A percentile compares a stretch with the other conserved stretches of the same genome.
phyloP scores from a whole-genome alignment of 1,139 yeast genomes.

The Wickerhamomyces sp. region DNA sequence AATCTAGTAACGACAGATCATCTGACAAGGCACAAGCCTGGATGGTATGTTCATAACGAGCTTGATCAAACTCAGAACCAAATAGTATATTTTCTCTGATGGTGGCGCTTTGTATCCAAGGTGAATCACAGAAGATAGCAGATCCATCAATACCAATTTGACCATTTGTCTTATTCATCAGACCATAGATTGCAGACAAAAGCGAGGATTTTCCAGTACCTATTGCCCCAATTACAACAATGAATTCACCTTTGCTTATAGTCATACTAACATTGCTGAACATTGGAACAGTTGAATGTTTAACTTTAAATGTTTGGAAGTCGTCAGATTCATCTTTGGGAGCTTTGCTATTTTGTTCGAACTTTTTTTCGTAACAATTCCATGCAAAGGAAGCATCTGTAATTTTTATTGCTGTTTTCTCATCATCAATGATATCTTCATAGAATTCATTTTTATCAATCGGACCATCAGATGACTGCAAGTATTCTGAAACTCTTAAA shows the following conservation, averaged over 20 bases:
- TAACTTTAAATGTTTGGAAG: too few species aligned
- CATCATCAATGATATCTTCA: constrained; percentile 23
- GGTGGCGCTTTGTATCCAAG: constrained; percentile 82
- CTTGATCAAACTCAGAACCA: constrained; percentile 53
- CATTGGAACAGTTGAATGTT: constrained; percentile 35
- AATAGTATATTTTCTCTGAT: constrained; percentile 68
- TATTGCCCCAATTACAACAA: constrained; percentile 39
- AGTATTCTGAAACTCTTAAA: constrained; percentile 48
- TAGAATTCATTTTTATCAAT: constrained; percentile 12
- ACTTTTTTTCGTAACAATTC: constrained; percentile 35
- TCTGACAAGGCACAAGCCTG: not conserved
- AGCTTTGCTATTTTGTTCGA: not conserved
- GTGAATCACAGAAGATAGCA: constrained; percentile 36
- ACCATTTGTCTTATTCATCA: constrained; percentile 41
- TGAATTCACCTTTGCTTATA: constrained; percentile 35
- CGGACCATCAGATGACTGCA: constrained; percentile 34
- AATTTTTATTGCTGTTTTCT: constrained; percentile 38
- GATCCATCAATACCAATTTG: constrained; percentile 29
- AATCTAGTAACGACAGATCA: not conserved
- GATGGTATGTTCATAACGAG: constrained; percentile 36
- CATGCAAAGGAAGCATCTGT: constrained; percentile 57
- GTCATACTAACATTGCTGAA: constrained; percentile 29
- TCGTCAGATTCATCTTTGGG: not conserved
- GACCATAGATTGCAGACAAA: constrained; percentile 39
- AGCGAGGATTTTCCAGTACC: constrained; percentile 44